Conservation (phyloP, 345 rosid genomes). For the Eucalyptus pauciflora region DNA sequence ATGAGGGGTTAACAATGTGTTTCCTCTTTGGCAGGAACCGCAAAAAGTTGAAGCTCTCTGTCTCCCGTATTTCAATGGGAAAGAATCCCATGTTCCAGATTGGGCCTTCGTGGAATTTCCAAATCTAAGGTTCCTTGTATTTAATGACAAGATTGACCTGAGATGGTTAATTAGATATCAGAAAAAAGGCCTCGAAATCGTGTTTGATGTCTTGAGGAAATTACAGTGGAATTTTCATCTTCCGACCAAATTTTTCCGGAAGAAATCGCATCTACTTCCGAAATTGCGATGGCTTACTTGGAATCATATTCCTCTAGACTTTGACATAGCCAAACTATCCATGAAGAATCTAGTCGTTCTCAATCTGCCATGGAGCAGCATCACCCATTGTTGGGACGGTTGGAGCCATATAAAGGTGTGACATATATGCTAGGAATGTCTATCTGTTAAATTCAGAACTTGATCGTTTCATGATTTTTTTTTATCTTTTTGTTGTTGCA, state of each 20-base stretch:
- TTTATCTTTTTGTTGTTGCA: background rate
- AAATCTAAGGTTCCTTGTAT: background rate
- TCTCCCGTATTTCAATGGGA: rapidly evolving
- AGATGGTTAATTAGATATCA: no score
- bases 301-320: background rate
- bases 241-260: background rate
- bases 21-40: background rate
- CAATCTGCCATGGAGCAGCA: background rate
- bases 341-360: background rate
- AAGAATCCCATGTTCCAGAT: background rate
- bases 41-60: background rate
- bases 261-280: background rate
- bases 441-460: background rate
- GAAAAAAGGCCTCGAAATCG: no score
- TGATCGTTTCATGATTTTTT: background rate
- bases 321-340: background rate
- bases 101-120: rapidly evolving
- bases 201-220: background rate
- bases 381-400: background rate
- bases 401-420: background rate
- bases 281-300: background rate
- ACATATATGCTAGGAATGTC: background rate
- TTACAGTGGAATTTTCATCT: background rate
- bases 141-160: background rate
- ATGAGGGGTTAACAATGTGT: background rate